Percentiles rank a stretch among this genome's conserved stretches.
Evolutionary conservation across 1,139 yeast genomes (phyloP).

Genomic region (Yamadazyma membranifaciens): DNA sequence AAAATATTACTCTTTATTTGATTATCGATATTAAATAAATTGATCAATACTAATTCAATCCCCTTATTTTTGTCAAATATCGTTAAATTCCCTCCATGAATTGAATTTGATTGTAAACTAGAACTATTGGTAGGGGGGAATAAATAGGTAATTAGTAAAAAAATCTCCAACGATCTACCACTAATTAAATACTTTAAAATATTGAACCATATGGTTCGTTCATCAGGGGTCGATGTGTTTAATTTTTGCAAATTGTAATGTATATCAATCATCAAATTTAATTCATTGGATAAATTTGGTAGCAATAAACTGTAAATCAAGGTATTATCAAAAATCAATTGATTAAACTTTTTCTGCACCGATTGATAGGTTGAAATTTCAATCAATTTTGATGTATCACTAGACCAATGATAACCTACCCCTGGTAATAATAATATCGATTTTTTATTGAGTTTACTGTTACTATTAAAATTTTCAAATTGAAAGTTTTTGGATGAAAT

Average conservation of each 20-base stretch:
- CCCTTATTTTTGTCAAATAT: slow-evolving; percentile 50
- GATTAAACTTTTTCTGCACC: slow-evolving; percentile 38
- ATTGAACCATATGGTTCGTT: slow-evolving; percentile 43
- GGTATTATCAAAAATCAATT: slow-evolving; percentile 32
- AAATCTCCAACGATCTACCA: slow-evolving; percentile 44
- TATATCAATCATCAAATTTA: slow-evolving; percentile 44
- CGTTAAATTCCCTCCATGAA: slow-evolving; percentile 43
- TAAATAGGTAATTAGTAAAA: slow-evolving; percentile 40
- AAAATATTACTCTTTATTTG: slow-evolving; percentile 41
- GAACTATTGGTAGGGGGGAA: slow-evolving; percentile 47
- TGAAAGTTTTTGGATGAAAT: slow-evolving; percentile 41
- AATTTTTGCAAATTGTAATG: slow-evolving; percentile 45
- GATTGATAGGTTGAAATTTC: slow-evolving; percentile 46
- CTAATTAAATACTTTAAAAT: slow-evolving; percentile 43
- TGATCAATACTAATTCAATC: slow-evolving; percentile 39
- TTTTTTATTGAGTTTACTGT: slow-evolving; percentile 13
- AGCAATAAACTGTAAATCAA: slow-evolving; percentile 34
- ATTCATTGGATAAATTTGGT: slow-evolving; percentile 41
- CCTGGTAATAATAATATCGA: slow-evolving; percentile 39
- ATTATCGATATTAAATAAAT: slow-evolving; percentile 35
- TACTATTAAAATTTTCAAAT: slow-evolving; percentile 14
- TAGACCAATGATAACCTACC: slow-evolving; percentile 45
- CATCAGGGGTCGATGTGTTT: slow-evolving; percentile 19
- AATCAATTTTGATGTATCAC: slow-evolving; percentile 40
- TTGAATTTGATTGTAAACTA: slow-evolving; percentile 37